Conservation (phyloP, 1,284 basidiomycete genomes). For the Naganishia cerealis region DNA sequence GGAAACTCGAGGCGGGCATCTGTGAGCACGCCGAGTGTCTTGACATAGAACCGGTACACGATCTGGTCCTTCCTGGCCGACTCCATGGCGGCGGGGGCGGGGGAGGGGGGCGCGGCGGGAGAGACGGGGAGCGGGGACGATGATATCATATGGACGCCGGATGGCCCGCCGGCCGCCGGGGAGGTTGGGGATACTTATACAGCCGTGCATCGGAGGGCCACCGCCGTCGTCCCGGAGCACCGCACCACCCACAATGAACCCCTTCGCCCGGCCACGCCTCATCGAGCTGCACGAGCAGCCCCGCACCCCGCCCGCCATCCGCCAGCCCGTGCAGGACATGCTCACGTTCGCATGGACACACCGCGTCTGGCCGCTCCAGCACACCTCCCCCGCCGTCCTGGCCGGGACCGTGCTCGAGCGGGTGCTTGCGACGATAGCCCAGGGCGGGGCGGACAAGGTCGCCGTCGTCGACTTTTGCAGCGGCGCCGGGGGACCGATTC, state of each 20-base stretch:
- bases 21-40: slow-evolving; percentile 50
- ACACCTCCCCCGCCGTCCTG: slow-evolving; percentile 41
- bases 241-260: slow-evolving; percentile 1
- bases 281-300: slow-evolving; percentile 46
- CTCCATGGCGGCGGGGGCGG: neutral
- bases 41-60: slow-evolving; percentile 51
- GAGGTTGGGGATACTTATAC: too few species aligned
- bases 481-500: slow-evolving; percentile 47
- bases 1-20: slow-evolving; percentile 45
- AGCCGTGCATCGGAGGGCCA: too few species aligned
- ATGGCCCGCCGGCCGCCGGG: too few species aligned
- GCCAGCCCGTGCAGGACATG: slow-evolving; percentile 40
- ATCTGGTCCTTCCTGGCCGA: slow-evolving; percentile 45
- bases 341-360: slow-evolving; percentile 44
- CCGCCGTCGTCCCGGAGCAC: too few species aligned
- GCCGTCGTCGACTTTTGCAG: slow-evolving; percentile 47
- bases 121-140: slow-evolving; percentile 32
- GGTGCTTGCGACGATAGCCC: slow-evolving; percentile 35
- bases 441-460: slow-evolving; percentile 28
- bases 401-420: slow-evolving; percentile 39
- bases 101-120: slow-evolving; percentile 6
- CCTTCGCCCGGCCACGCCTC: slow-evolving; percentile 41
- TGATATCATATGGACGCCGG: neutral
- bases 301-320: slow-evolving; percentile 42
- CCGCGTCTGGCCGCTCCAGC: slow-evolving; percentile 39